Percentiles rank a stretch among this genome's conserved stretches.
phyloP scores from a whole-genome alignment of 306 rosid species.

The Prinsepia uniflora region DNA sequence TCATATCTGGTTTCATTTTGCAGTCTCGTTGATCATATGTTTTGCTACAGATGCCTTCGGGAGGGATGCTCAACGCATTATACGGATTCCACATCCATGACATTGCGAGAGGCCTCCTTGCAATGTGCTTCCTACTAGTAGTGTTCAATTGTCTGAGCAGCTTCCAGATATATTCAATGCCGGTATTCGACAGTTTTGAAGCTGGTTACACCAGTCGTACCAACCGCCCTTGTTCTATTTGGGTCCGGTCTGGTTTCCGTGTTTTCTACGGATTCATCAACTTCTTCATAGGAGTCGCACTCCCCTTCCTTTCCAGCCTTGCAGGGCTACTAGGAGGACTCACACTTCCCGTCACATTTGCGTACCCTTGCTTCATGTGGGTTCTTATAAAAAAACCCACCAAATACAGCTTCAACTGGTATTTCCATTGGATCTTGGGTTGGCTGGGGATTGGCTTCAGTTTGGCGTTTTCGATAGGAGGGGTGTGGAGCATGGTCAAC shows the following conservation, averaged over 20 bases:
- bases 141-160: constrained; percentile 96
- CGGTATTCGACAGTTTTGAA: constrained; percentile 95
- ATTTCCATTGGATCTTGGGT: constrained; percentile 84
- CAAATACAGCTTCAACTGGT: constrained; percentile 90
- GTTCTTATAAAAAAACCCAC: constrained; percentile 87
- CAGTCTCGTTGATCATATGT: background rate
- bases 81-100: constrained; percentile 87
- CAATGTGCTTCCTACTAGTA: constrained; percentile 81
- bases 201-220: constrained; percentile 97
- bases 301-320: constrained; percentile 94
- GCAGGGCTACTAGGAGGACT: constrained; percentile 97
- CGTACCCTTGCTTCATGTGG: constrained; percentile 99
- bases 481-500: constrained; percentile 96
- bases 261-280: constrained; percentile 75
- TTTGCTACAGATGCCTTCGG: constrained; percentile 76
- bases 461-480: constrained; percentile 89
- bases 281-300: constrained; percentile 97
- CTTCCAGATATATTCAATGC: constrained; percentile 97
- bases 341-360: constrained; percentile 96
- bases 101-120: constrained; percentile 81
- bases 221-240: constrained; percentile 89
- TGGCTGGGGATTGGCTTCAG: constrained; percentile 93
- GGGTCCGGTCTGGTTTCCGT: constrained; percentile 94
- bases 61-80: constrained; percentile 83
- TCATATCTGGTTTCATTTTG: background rate